A percentile compares a stretch with the other conserved stretches of the same genome.
Evolutionary conservation across 163 green algal genomes (phyloP).

Genomic region (Scenedesmus sp.): DNA sequence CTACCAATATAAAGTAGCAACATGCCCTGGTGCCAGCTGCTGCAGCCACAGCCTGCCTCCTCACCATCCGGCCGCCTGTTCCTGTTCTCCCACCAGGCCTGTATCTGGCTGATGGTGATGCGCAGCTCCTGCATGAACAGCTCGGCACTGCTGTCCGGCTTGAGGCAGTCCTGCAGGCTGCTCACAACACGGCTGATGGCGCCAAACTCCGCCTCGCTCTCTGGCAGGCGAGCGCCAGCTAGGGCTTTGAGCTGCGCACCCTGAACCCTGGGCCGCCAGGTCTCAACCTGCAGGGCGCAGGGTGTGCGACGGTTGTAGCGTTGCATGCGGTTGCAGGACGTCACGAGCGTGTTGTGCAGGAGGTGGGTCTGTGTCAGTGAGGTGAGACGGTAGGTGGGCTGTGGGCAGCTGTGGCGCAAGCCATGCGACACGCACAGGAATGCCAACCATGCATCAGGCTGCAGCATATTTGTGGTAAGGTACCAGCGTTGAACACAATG

Average conservation of each 20-base stretch:
- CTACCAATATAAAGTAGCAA: too few relatives aligned
- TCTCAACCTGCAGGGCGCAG: constrained; percentile 13
- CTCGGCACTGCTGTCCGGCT: not conserved
- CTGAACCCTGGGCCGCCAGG: constrained; percentile 34
- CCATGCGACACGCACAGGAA: too few relatives aligned
- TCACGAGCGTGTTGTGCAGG: not conserved
- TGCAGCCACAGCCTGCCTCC: not conserved
- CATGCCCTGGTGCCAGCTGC: not conserved
- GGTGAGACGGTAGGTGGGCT: too few relatives aligned
- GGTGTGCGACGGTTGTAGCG: not conserved
- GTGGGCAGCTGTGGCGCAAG: too few relatives aligned
- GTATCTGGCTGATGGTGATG: constrained; percentile 40
- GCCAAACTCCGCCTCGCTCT: constrained; percentile 41
- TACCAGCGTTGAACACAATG: too few relatives aligned
- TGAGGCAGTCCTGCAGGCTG: constrained; percentile 38
- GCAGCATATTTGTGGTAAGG: too few relatives aligned
- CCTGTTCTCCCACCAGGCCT: constrained; percentile 55
- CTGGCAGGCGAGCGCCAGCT: constrained; percentile 42
- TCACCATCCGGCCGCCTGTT: constrained; percentile 50
- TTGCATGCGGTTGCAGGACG: not conserved
- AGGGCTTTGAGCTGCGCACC: constrained; percentile 53
- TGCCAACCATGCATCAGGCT: too few relatives aligned
- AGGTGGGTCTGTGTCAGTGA: too few relatives aligned
- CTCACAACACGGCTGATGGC: not conserved
- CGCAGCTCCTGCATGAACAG: constrained; percentile 42